Evolutionary conservation across 306 rosid genomes (phyloP).

Genomic region (Prosopis cineraria): DNA sequence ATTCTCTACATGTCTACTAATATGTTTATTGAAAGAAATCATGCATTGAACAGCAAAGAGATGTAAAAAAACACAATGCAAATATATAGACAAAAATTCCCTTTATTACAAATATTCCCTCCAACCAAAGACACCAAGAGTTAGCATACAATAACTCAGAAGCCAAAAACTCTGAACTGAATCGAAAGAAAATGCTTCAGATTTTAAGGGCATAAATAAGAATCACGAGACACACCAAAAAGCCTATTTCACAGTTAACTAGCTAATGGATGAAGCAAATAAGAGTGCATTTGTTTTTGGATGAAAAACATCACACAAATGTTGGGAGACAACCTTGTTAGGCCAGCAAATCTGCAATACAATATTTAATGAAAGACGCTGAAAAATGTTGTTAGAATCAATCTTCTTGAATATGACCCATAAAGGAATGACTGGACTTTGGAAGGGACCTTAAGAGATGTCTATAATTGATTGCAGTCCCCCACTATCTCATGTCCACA

Average conservation of each 20-base stretch:
- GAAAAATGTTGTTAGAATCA: neutral
- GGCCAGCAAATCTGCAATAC: no score
- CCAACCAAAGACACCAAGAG: neutral
- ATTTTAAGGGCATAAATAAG: conserved; percentile 5
- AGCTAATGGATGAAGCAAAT: neutral
- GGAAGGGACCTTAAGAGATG: neutral
- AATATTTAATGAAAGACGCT: no score
- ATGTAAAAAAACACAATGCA: neutral
- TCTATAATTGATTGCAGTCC: conserved; percentile 2
- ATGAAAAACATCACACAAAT: no score
- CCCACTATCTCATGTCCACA: neutral
- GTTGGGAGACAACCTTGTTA: no score
- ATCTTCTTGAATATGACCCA: neutral
- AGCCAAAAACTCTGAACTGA: conserved; percentile 4
- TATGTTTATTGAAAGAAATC: neutral
- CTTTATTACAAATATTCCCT: neutral
- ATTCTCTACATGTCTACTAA: no score
- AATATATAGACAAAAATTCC: neutral
- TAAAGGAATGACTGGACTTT: no score
- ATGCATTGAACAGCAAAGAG: neutral
- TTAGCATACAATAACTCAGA: neutral
- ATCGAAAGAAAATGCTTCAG: no score
- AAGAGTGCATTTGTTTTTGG: neutral
- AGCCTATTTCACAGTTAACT: neutral
- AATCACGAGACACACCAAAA: conserved; percentile 3